These are phyloP conservation scores for Ustilago crameri DNA, from an alignment of 1,284 basidiomycete genomes.

Conservation along the genomic window DNA sequence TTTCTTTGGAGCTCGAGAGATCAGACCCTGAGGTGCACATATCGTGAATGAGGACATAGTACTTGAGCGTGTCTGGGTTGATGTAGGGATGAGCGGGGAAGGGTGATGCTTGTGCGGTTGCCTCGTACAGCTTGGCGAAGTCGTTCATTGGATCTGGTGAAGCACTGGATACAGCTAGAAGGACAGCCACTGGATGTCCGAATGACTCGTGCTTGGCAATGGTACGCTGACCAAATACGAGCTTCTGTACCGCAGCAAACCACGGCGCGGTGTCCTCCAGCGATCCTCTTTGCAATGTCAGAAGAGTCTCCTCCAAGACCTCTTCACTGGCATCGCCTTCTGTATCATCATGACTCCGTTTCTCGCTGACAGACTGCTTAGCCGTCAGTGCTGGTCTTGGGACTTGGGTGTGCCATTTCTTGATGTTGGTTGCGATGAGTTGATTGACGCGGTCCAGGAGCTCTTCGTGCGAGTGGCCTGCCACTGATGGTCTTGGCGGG, in stretches of 20 bases:
- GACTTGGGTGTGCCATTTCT: slow-evolving; percentile 40
- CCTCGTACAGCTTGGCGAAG: slow-evolving; percentile 62
- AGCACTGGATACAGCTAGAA: slow-evolving; percentile 58
- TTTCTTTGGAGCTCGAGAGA: slow-evolving; percentile 44
- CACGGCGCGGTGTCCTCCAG: slow-evolving; percentile 51
- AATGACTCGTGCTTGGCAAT: slow-evolving; percentile 57
- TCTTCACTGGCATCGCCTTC: background rate
- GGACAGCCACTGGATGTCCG: slow-evolving; percentile 46
- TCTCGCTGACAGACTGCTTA: background rate
- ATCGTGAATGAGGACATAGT: slow-evolving; percentile 65
- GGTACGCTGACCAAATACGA: slow-evolving; percentile 38
- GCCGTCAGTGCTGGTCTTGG: slow-evolving; percentile 1
- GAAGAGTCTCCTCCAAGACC: slow-evolving; percentile 18
- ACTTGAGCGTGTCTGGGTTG: slow-evolving; percentile 59
- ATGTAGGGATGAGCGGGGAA: slow-evolving; percentile 56
- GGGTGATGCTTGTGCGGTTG: slow-evolving; percentile 33
- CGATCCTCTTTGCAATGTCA: slow-evolving; percentile 17
- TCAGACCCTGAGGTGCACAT: slow-evolving; percentile 46
- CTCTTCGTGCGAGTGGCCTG: slow-evolving; percentile 26
- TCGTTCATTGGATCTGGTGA: slow-evolving; percentile 65
- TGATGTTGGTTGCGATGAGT: slow-evolving; percentile 50
- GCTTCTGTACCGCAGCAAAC: slow-evolving; percentile 51
- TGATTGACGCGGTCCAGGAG: slow-evolving; percentile 50
- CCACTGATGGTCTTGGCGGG: slow-evolving; percentile 17
- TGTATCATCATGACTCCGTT: background rate